Evolutionary conservation across 2,329 filamentous ascomycete genomes (phyloP), one percentile per base, ranked within the genome.

Genomic region (Aspergillus melleus): DNA sequence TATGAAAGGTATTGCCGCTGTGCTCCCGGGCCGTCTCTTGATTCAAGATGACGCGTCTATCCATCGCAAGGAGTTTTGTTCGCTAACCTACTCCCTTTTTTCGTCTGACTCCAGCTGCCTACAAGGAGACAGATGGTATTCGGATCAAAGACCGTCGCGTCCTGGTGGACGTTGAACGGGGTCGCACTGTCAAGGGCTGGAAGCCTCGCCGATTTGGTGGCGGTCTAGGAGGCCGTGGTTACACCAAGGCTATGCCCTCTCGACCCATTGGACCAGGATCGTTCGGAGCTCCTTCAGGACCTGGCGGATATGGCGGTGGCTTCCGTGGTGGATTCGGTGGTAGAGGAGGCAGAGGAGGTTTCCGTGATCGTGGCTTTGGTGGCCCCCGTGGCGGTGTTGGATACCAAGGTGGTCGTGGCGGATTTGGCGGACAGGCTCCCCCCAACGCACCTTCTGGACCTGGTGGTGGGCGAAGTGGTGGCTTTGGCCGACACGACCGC

Each of bases 161-260:
- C 71, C 87, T 96, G 73, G 92, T 98, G 71, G 95, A 99, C 74
- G 94, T 98, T 62, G 95, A 99, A 79, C 89, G 95, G 72, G 95
- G 95, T 67, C 90, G 95, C 68, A 98, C 95, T 32, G 92, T 97
- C 46, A 90, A 91, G 72, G 92, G 90, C 52, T 99, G 95, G 95
- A 90, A 91, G 72, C 95, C 95, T 62, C 89, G 91, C 67, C 89
- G 95, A 64, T 89, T 96, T 55, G 95, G 94, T 59, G 95, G 95
- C 66, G 95, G 95, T 51, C 86, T 97, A 2, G 95, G 95, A 63
- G 94, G 94, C 50, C 88, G 95, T 70, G 90, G 91, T 65, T 98
- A 98, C 77, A 98, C 94, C 59, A 96, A 94, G 77, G 86, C 88
- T 16, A 83, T 87, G 65, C 85, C 89, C 54, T 83, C 89, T 39